Percentiles rank a stretch among this genome's conserved stretches.
These are phyloP conservation scores for Candolleomyces aberdarensis DNA, from an alignment of 768 basidiomycete species.

Conservation along the genomic window DNA sequence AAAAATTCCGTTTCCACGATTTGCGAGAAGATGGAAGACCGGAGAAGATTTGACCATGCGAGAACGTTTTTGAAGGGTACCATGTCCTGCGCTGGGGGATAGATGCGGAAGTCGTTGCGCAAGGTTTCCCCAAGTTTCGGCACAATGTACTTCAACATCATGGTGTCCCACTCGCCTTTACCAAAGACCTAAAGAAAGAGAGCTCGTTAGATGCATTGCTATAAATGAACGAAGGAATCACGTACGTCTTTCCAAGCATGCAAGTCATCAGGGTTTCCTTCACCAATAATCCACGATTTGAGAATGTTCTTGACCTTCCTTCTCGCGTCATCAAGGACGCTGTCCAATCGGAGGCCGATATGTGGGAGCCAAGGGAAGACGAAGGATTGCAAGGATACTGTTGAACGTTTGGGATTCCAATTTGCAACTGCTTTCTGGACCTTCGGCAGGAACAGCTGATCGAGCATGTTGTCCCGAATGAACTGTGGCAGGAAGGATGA, in stretches of 20 bases:
- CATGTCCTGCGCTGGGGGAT: constrained; percentile 90
- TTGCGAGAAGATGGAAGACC: constrained; percentile 74
- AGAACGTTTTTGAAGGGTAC: constrained; percentile 73
- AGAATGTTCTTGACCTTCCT: constrained; percentile 81
- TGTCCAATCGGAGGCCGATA: constrained; percentile 78
- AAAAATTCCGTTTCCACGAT: constrained; percentile 91
- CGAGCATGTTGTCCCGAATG: constrained; percentile 91
- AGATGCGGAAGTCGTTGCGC: constrained; percentile 84
- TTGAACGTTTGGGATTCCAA: constrained; percentile 68
- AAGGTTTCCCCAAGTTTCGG: constrained; percentile 85
- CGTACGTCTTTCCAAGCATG: constrained; percentile 78
- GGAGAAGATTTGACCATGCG: constrained; percentile 72
- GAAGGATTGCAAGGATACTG: constrained; percentile 66
- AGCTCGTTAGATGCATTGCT: constrained; percentile 3
- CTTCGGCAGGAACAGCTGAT: constrained; percentile 94
- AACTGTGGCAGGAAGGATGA: constrained; percentile 83
- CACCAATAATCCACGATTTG: constrained; percentile 68
- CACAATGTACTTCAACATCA: constrained; percentile 87
- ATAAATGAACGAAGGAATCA: constrained; percentile 7
- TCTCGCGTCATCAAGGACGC: constrained; percentile 81
- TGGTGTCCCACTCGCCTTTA: constrained; percentile 81
- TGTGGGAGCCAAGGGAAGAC: constrained; percentile 97
- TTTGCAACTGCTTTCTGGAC: constrained; percentile 78
- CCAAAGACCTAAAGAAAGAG: constrained; percentile 59
- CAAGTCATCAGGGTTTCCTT: constrained; percentile 75